These are phyloP conservation scores for Calonectria pseudoreteaudii DNA, from an alignment of 2,329 filamentous ascomycete genomes.

Conservation along the genomic window DNA sequence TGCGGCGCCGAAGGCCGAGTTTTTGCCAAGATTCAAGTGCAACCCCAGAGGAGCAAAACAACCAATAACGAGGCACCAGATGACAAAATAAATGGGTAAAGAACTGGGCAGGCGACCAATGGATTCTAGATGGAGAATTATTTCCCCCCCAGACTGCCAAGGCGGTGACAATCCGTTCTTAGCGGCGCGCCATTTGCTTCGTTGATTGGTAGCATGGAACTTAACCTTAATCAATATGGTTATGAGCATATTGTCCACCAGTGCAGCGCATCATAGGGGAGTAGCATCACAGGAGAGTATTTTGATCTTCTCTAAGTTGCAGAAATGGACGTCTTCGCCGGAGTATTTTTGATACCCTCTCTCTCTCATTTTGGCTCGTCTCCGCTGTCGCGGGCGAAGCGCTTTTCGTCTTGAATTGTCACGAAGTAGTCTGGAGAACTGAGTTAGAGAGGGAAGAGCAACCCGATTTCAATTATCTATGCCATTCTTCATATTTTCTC, in stretches of 20 bases:
- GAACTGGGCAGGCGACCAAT: neutral
- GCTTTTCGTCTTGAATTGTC: too few species aligned
- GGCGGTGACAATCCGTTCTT: neutral
- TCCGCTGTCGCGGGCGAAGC: too few species aligned
- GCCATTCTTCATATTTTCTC: too few species aligned
- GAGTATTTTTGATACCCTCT: too few species aligned
- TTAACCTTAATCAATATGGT: neutral
- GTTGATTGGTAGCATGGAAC: neutral
- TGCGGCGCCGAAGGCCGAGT: neutral
- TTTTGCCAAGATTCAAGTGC: constrained; percentile 5
- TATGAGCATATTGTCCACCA: neutral
- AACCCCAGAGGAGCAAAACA: too few species aligned
- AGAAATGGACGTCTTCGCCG: neutral
- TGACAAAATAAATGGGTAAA: neutral
- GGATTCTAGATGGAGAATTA: neutral
- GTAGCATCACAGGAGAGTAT: neutral
- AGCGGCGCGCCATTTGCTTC: neutral
- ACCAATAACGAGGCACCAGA: neutral
- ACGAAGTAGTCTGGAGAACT: too few species aligned
- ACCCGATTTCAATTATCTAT: too few species aligned
- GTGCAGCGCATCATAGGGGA: neutral
- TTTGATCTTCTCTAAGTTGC: neutral
- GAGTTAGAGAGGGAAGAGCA: too few species aligned
- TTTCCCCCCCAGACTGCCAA: neutral
- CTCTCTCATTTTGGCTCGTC: too few species aligned